Base-by-base conservation (phyloP, 176 grass and related monocot species). In the Aechmea fasciata region DNA sequence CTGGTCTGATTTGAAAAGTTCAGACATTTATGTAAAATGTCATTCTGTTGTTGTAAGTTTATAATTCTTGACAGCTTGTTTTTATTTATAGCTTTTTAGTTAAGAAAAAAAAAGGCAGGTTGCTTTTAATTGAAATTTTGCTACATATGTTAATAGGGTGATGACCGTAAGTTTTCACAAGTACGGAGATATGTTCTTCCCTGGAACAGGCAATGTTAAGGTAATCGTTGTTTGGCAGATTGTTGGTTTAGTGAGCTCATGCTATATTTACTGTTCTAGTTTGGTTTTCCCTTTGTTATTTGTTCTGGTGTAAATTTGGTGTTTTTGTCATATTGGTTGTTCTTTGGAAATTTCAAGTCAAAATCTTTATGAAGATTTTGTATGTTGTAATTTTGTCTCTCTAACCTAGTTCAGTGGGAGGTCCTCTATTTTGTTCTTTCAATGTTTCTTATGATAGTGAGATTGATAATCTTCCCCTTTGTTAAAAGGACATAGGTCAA, bases 121-220 rank as follows among this genome's bases (percentile, higher is more conserved):
- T 85, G 24, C 4, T 0, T 29, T 48, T 41, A 7, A 7, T 68
- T 79, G 50, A 62, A 73, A 51, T 52, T 63, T 77, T 57, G 80
- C n/a, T 23, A 52, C 64, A 65, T 75, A n/a, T 71, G 13, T 75
- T 54, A 82, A 62, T 66, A 92, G 93, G 89, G 93, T 97, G 68
- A 92, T 97, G 93, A 97, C 93, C 49, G 92, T 96, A 73, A 96
- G 92, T 71, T 96, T 96, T 66, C 92, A 96, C 70, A 96, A 92
- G 74, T 96, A 83, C 69, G 92, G 92, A 61, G 92, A 96, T 52
- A 64, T 96, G 69, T 96, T 96, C 81, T 96, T 96, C 75, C 92
- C 88, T 76, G 92, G 88, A 71, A 92, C 92, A 9, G 92, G 92
- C 75, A 88, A 89, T 83, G 83, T 96, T 79, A 96, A 96, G 86